Conservation (phyloP, 2,329 filamentous ascomycete genomes). For the Venturia oleaginea region DNA sequence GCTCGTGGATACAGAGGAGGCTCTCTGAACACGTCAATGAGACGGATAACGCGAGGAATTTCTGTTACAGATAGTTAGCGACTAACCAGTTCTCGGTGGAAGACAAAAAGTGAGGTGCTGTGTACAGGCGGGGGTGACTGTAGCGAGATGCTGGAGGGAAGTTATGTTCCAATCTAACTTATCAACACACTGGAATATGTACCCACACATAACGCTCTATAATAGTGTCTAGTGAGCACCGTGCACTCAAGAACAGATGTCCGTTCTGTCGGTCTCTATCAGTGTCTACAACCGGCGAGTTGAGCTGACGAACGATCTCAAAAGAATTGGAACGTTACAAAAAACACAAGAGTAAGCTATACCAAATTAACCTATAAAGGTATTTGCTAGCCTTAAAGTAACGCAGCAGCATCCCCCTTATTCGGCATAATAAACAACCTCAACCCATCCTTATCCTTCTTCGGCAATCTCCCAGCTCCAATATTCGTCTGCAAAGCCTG, state of each 20-base stretch:
- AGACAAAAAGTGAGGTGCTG: not conserved
- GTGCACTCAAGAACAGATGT: too few species aligned
- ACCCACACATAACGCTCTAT: not conserved
- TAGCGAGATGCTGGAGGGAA: too few species aligned
- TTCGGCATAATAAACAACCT: conserved; percentile 13
- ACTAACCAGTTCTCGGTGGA: too few species aligned
- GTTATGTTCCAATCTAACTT: not conserved
- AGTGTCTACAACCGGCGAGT: too few species aligned
- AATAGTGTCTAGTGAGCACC: not conserved
- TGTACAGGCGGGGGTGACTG: too few species aligned
- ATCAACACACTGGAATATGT: not conserved
- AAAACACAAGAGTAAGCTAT: not conserved
- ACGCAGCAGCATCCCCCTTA: not conserved
- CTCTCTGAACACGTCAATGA: not conserved
- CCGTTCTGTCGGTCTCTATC: too few species aligned
- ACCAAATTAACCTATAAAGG: not conserved
- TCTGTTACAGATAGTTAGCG: too few species aligned
- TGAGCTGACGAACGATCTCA: too few species aligned
- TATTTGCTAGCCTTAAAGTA: not conserved
- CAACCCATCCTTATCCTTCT: conserved; percentile 12
- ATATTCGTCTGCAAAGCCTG: conserved; percentile 29
- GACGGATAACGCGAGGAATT: not conserved
- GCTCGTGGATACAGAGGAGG: not conserved
- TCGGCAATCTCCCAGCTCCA: conserved; percentile 20
- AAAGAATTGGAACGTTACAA: too few species aligned